phyloP scores from a whole-genome alignment of 768 basidiomycete species.

The Rhodotorula taiwanensis region DNA sequence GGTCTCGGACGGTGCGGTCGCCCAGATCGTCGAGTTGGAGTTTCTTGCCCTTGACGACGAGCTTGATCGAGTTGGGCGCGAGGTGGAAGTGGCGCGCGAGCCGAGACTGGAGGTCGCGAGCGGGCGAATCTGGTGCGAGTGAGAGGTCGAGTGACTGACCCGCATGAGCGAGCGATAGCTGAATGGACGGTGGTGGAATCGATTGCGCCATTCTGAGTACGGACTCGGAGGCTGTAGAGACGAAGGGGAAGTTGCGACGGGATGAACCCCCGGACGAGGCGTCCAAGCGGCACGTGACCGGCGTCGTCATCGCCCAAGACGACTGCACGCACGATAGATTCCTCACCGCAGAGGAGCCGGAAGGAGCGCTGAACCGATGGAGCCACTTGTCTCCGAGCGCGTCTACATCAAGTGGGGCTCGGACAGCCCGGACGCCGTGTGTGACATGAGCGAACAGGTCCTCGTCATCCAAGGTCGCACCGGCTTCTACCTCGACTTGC shows the following conservation, averaged over 20 bases:
- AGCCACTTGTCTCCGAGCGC: constrained; percentile 24
- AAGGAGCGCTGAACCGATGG: not conserved
- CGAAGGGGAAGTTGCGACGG: not conserved
- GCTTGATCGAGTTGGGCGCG: constrained; percentile 20
- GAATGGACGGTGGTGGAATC: not conserved
- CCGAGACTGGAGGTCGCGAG: not conserved
- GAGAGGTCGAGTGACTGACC: constrained; percentile 14
- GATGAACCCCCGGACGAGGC: not conserved
- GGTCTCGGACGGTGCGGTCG: not conserved
- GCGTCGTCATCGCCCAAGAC: not conserved
- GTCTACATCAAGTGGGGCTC: constrained; percentile 27
- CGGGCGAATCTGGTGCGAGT: not conserved
- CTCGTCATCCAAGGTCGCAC: constrained; percentile 13
- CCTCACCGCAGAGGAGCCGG: too few species aligned
- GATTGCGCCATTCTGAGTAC: not conserved
- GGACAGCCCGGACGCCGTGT: constrained; percentile 3
- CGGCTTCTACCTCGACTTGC: constrained; percentile 31
- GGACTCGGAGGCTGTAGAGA: not conserved
- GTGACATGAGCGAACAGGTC: constrained; percentile 1
- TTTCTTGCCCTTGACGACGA: constrained; percentile 32
- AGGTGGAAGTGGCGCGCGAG: constrained; percentile 15
- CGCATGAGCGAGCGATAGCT: constrained; percentile 7
- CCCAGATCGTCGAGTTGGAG: not conserved
- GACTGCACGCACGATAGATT: too few species aligned
- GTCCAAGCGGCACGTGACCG: too few species aligned